These are phyloP conservation scores for Tricholoma terreum DNA, from an alignment of 768 basidiomycete species.

Conservation along the genomic window DNA sequence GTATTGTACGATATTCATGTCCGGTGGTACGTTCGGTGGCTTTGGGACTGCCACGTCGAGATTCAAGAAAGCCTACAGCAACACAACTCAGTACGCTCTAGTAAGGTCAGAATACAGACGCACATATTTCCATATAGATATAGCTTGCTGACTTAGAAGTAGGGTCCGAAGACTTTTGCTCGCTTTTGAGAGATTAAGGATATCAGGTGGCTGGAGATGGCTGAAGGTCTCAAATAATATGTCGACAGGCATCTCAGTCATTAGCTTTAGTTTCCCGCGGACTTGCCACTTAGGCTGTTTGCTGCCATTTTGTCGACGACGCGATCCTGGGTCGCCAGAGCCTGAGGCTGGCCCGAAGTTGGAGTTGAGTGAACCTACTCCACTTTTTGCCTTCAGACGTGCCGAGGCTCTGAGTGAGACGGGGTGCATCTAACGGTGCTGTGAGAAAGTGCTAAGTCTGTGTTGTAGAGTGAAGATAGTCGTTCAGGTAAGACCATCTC, in stretches of 20 bases:
- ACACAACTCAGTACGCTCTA: not conserved
- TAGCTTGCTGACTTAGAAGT: constrained; percentile 22
- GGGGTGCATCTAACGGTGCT: no score
- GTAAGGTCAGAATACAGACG: not conserved
- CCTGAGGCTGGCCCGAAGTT: no score
- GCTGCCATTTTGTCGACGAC: no score
- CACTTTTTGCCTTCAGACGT: no score
- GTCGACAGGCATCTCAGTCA: constrained; percentile 34
- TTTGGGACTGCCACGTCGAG: constrained; percentile 7
- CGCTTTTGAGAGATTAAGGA: constrained; percentile 38
- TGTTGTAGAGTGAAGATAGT: no score
- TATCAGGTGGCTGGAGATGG: constrained; percentile 36
- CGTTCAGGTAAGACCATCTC: no score
- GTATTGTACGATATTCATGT: constrained; percentile 30
- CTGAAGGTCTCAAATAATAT: constrained; percentile 37
- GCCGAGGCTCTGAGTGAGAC: no score
- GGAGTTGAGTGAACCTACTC: no score
- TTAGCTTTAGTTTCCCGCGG: constrained; percentile 21
- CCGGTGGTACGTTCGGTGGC: constrained; percentile 25
- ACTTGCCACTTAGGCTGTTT: not conserved
- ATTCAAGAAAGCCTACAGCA: constrained; percentile 22
- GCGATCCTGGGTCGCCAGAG: no score
- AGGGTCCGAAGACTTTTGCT: constrained; percentile 33
- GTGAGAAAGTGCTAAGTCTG: no score
- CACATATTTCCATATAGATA: constrained; percentile 33